Evolutionary conservation across 805 yeast genomes (phyloP).

Genomic region (Myxozyma lipomycoides): DNA sequence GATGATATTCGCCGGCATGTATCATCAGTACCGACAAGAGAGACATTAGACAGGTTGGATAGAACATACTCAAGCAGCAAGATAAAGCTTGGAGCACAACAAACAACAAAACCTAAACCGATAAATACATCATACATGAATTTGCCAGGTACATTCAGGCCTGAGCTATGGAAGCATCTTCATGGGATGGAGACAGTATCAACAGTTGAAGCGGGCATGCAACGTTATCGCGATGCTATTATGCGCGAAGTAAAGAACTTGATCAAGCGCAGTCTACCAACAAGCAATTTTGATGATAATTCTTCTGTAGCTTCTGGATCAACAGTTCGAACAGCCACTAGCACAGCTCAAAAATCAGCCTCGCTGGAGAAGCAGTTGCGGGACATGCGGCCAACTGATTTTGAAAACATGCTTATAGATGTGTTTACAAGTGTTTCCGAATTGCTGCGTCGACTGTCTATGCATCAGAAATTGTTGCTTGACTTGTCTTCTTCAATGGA

Average conservation of each 20-base stretch:
- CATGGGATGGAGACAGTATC: conserved; percentile 45
- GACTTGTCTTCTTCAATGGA: conserved; percentile 58
- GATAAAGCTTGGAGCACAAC: conserved; percentile 4
- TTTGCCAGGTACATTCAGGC: conserved; percentile 43
- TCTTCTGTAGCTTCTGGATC: conserved; percentile 33
- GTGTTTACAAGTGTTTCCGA: conserved; percentile 65
- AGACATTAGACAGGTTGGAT: conserved; percentile 51
- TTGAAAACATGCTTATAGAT: conserved; percentile 61
- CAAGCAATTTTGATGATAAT: conserved; percentile 38
- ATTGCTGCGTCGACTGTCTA: conserved; percentile 65
- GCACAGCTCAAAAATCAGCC: conserved; percentile 38
- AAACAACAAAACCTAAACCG: conserved; percentile 9
- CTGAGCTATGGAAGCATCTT: conserved; percentile 46
- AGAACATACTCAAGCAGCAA: conserved; percentile 30
- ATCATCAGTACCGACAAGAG: conserved; percentile 45
- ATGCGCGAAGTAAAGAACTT: conserved; percentile 67
- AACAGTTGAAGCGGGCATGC: conserved; percentile 47
- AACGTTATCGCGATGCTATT: conserved; percentile 62
- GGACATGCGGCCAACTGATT: conserved; percentile 67
- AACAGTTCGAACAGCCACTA: conserved; percentile 29
- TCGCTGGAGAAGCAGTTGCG: conserved; percentile 50
- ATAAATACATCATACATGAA: conserved; percentile 41
- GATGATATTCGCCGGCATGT: conserved; percentile 61
- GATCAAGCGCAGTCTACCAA: conserved; percentile 62
- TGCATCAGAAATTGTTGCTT: conserved; percentile 74